Conservation (phyloP, 2,329 filamentous ascomycete genomes). For the Colletotrichum limetticola region DNA sequence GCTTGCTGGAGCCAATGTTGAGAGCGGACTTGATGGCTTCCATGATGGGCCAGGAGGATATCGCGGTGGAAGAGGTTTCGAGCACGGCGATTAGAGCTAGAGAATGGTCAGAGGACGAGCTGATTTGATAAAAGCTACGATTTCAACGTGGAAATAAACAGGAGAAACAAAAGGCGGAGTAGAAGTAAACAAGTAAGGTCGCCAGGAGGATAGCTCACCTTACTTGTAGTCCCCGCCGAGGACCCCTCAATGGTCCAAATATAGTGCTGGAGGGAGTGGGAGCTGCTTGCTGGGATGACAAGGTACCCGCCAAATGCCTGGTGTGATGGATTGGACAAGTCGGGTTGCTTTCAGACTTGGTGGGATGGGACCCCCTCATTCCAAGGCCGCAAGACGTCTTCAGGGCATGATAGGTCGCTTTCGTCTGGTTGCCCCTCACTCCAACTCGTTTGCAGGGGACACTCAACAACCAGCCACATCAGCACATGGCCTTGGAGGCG, state of each 20-base stretch:
- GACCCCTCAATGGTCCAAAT: constrained; percentile 33
- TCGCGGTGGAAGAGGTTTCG: not conserved
- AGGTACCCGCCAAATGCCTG: constrained; percentile 29
- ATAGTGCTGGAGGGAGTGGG: constrained; percentile 23
- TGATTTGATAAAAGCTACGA: not conserved
- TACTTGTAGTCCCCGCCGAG: constrained; percentile 35
- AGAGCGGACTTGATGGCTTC: constrained; percentile 56
- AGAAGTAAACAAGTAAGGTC: constrained; percentile 17
- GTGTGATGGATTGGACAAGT: constrained; percentile 21
- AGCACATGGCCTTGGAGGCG: constrained; percentile 13
- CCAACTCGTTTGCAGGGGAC: constrained; percentile 24
- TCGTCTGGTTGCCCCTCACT: constrained; percentile 27
- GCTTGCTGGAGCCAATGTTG: constrained; percentile 47
- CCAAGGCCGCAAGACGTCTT: constrained; percentile 25
- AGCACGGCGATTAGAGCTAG: not conserved
- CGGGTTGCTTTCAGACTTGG: constrained; percentile 22
- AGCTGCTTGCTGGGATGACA: constrained; percentile 25
- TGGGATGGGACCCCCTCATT: constrained; percentile 23
- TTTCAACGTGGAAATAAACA: not conserved
- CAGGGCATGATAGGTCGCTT: constrained; percentile 31
- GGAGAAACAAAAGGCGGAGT: constrained; percentile 22
- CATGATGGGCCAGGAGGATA: constrained; percentile 45
- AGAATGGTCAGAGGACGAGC: not conserved
- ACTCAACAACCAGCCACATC: constrained; percentile 22
- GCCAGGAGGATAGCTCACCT: constrained; percentile 24